A percentile compares a stretch with the other conserved stretches of the same genome.
phyloP scores from a whole-genome alignment of 441 rosid species.

The Mallotus repandus region DNA sequence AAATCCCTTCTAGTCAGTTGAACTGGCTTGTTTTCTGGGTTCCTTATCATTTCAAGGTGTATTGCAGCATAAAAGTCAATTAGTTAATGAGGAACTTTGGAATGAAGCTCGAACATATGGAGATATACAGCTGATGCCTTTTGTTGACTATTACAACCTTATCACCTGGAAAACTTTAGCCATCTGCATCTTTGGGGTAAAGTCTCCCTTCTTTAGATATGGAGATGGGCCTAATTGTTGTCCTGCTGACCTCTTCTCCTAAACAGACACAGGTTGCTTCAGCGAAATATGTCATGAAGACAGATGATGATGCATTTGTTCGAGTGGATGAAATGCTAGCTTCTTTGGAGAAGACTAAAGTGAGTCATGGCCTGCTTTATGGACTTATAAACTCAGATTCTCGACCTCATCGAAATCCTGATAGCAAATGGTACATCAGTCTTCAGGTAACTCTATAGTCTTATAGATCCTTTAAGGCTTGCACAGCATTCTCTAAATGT shows the following conservation, averaged over 20 bases:
- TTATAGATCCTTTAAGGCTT: background rate
- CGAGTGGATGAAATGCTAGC: constrained; percentile 82
- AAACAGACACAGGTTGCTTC: constrained; percentile 72
- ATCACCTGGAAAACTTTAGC: constrained; percentile 98
- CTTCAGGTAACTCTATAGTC: constrained; percentile 53
- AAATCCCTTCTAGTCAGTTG: background rate
- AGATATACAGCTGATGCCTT: constrained; percentile 94
- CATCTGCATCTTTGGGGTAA: constrained; percentile 96
- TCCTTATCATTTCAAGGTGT: constrained; percentile 27
- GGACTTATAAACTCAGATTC: constrained; percentile 89
- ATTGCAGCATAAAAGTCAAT: constrained; percentile 89
- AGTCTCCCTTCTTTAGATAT: constrained; percentile 26
- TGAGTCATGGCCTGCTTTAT: constrained; percentile 66
- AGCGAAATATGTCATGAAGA: constrained; percentile 93
- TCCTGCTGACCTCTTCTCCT: constrained; percentile 24
- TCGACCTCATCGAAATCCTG: constrained; percentile 72
- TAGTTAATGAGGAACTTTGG: constrained; percentile 93
- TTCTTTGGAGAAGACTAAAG: constrained; percentile 60
- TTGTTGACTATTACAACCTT: constrained; percentile 94
- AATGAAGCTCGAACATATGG: constrained; percentile 79
- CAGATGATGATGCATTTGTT: constrained; percentile 97
- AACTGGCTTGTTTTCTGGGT: constrained; percentile 12
- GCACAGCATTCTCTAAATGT: background rate
- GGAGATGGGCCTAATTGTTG: background rate
- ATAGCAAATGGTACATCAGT: constrained; percentile 97